Percentiles rank a stretch among this genome's conserved stretches.
These are phyloP conservation scores for Dactylorhiza incarnata DNA, from an alignment of 106 monocot species.

Conservation along the genomic window DNA sequence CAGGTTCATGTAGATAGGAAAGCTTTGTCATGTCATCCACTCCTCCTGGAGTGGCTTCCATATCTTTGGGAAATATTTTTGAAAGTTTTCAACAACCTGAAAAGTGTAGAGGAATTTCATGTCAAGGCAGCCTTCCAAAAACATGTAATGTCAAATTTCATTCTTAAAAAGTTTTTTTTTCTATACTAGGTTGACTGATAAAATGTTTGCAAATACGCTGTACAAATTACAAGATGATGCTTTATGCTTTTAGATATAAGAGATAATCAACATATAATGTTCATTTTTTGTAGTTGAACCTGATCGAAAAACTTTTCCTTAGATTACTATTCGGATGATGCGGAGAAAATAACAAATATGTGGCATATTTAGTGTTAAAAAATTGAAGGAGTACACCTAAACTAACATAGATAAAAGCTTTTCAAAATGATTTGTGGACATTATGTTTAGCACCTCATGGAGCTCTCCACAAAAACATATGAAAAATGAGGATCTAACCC, in stretches of 20 bases:
- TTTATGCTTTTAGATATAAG: neutral
- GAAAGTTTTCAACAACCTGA: constrained; percentile 48
- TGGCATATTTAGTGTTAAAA: neutral
- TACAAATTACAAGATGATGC: neutral
- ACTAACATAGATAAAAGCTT: neutral
- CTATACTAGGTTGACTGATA: neutral
- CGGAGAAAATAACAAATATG: neutral
- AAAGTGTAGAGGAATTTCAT: neutral
- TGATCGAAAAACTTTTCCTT: neutral
- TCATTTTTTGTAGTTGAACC: neutral
- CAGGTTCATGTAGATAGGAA: constrained; percentile 84
- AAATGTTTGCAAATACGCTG: neutral
- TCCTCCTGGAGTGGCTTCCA: constrained; percentile 70
- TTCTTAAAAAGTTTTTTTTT: neutral
- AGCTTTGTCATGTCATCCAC: constrained; percentile 87
- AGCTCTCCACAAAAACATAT: neutral
- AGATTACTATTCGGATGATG: neutral
- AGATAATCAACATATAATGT: neutral
- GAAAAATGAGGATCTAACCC: neutral
- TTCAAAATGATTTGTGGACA: neutral
- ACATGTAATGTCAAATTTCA: neutral
- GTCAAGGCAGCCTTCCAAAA: neutral
- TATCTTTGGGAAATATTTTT: constrained; percentile 54
- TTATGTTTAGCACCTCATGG: neutral
- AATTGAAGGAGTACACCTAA: neutral